These are phyloP conservation scores for Clarireedia homoeocarpa DNA, from an alignment of 2,329 filamentous ascomycete genomes.

Conservation along the genomic window DNA sequence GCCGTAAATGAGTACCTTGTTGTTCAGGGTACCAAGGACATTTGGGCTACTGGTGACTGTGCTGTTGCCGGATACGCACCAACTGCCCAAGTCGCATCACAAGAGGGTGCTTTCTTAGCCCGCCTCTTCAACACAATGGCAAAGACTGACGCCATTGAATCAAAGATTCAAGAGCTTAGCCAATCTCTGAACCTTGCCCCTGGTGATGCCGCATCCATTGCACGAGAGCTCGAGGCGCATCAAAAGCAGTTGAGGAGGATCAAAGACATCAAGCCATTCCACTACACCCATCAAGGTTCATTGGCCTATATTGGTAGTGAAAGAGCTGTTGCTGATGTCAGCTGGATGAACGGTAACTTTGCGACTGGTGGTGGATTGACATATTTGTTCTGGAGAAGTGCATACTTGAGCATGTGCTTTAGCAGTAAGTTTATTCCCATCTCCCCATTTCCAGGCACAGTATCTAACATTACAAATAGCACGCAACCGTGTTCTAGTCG, in stretches of 20 bases:
- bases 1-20: slow-evolving; percentile 98
- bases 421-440: slow-evolving; percentile 65
- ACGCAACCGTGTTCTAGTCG: slow-evolving; percentile 87
- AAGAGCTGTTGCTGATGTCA: slow-evolving; percentile 94
- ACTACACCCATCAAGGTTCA: slow-evolving; percentile 96
- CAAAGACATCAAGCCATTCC: slow-evolving; percentile 94
- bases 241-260: slow-evolving; percentile 82
- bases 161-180: slow-evolving; percentile 63
- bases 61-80: slow-evolving; percentile 96
- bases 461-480: slow-evolving; percentile 41
- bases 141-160: slow-evolving; percentile 79
- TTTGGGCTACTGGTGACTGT: slow-evolving; percentile 97
- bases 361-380: slow-evolving; percentile 89
- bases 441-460: neutral
- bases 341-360: slow-evolving; percentile 95
- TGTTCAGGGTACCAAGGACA: slow-evolving; percentile 91
- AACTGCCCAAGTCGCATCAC: slow-evolving; percentile 90
- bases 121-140: slow-evolving; percentile 99
- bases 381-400: slow-evolving; percentile 96
- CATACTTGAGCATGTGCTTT: slow-evolving; percentile 99
- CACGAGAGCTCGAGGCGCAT: slow-evolving; percentile 70
- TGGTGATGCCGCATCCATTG: slow-evolving; percentile 58
- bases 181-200: slow-evolving; percentile 51
- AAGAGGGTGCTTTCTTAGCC: slow-evolving; percentile 92
- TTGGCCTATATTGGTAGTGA: slow-evolving; percentile 97